Conservation (phyloP, 768 basidiomycete genomes). For the Goffeauzyma gilvescens region DNA sequence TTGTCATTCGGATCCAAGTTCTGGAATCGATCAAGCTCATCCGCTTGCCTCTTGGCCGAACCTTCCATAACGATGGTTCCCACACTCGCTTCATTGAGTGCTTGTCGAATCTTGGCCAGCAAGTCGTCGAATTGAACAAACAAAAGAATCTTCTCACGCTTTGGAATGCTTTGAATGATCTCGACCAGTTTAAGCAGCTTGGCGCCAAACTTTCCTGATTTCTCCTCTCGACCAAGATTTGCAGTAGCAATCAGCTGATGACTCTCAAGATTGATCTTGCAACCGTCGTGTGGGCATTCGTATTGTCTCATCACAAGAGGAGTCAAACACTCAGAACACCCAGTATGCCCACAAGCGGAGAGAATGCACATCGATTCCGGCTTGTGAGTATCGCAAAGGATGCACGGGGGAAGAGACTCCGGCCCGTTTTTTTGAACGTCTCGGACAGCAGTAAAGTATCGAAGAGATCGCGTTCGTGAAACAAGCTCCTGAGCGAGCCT, state of each 20-base stretch:
- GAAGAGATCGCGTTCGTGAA: conserved; percentile 69
- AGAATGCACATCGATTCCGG: conserved; percentile 43
- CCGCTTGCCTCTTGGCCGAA: conserved; percentile 54
- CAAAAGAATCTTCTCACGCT: conserved; percentile 63
- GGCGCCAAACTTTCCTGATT: conserved; percentile 26
- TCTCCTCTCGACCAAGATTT: conserved; percentile 26
- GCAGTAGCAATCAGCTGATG: conserved; percentile 33
- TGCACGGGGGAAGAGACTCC: conserved; percentile 35
- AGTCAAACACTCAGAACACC: conserved; percentile 56
- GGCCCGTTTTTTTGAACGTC: conserved; percentile 57
- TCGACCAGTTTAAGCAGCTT: conserved; percentile 41
- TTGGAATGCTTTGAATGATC: conserved; percentile 58
- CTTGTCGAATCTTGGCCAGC: conserved; percentile 74
- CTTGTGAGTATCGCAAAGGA: conserved; percentile 48
- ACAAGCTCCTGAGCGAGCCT: conserved; percentile 71
- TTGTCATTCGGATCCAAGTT: conserved; percentile 44
- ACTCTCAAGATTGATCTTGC: conserved; percentile 8
- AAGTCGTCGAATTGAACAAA: conserved; percentile 95
- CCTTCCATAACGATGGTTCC: conserved; percentile 66
- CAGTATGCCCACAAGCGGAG: conserved; percentile 80
- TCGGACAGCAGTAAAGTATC: conserved; percentile 74
- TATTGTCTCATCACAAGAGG: conserved; percentile 53
- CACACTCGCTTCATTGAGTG: conserved; percentile 52
- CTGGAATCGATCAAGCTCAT: conserved; percentile 71
- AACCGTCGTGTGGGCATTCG: conserved; percentile 36